Conservation (phyloP, 768 basidiomycete genomes). For the Rhizopogon sp. region DNA sequence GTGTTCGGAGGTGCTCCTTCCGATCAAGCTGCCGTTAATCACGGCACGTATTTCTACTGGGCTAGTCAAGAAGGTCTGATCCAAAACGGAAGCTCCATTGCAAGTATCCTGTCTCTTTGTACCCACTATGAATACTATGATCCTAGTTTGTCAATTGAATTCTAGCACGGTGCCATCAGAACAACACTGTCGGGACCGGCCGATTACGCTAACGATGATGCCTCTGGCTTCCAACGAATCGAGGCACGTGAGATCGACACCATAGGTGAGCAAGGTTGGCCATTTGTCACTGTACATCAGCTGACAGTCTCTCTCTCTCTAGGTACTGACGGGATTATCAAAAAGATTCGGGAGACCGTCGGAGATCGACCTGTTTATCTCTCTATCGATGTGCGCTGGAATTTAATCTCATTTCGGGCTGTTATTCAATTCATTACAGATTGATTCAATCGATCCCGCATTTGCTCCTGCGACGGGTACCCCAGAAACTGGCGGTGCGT, state of each 20-base stretch:
- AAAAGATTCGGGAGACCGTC: slow-evolving; percentile 74
- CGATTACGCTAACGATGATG: slow-evolving; percentile 76
- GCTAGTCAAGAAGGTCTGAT: slow-evolving; percentile 81
- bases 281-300: not conserved
- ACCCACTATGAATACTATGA: slow-evolving; percentile 42
- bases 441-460: slow-evolving; percentile 76
- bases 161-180: slow-evolving; percentile 80
- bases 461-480: slow-evolving; percentile 84
- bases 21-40: slow-evolving; percentile 71
- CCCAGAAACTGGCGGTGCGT: slow-evolving; percentile 68
- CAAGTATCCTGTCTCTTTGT: slow-evolving; percentile 50
- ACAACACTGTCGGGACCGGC: slow-evolving; percentile 75
- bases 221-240: slow-evolving; percentile 75
- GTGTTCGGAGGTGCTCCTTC: slow-evolving; percentile 75
- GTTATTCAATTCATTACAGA: slow-evolving; percentile 32
- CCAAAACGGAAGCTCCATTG: slow-evolving; percentile 73
- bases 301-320: not conserved
- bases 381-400: slow-evolving; percentile 59
- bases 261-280: slow-evolving; percentile 42
- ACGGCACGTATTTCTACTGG: slow-evolving; percentile 90
- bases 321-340: slow-evolving; percentile 74
- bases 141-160: slow-evolving; percentile 61
- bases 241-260: slow-evolving; percentile 84
- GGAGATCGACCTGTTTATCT: slow-evolving; percentile 74
- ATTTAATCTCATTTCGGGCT: slow-evolving; percentile 1